Conservation (phyloP, 1,284 basidiomycete species). For the Irpex sp. region DNA sequence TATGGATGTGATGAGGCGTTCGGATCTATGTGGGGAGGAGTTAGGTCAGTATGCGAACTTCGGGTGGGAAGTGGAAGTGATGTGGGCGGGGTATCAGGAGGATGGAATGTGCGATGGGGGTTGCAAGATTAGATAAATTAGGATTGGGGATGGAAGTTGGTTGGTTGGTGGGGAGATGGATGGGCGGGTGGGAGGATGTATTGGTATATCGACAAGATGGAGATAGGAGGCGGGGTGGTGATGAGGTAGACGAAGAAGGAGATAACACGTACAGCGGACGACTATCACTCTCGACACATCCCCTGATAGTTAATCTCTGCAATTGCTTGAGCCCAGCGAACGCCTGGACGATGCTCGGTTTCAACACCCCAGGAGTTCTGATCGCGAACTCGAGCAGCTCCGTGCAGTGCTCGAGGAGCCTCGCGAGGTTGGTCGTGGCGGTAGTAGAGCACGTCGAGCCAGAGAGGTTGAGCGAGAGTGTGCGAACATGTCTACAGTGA, state of each 20-base stretch:
- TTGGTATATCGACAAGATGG: too few relatives aligned
- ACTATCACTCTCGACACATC: slow-evolving; percentile 46
- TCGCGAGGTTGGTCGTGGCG: slow-evolving; percentile 43
- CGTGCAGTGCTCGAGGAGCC: slow-evolving; percentile 47
- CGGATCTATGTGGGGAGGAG: slow-evolving; percentile 45
- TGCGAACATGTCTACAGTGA: slow-evolving; percentile 51
- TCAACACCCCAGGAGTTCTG: slow-evolving; percentile 48
- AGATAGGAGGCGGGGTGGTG: not conserved
- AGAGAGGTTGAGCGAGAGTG: slow-evolving; percentile 49
- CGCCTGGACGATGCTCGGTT: slow-evolving; percentile 45
- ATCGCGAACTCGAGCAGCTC: slow-evolving; percentile 49
- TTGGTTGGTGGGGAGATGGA: too few relatives aligned
- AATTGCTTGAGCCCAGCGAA: slow-evolving; percentile 46
- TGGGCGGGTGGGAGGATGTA: too few relatives aligned
- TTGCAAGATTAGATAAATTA: too few relatives aligned
- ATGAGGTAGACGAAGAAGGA: not conserved
- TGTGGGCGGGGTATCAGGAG: too few relatives aligned
- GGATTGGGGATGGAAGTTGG: too few relatives aligned
- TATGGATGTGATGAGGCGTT: slow-evolving; percentile 63
- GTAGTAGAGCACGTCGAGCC: slow-evolving; percentile 10
- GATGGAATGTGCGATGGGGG: too few relatives aligned
- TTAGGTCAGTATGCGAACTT: slow-evolving; percentile 16
- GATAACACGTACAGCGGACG: slow-evolving; percentile 51
- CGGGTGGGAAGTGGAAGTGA: not conserved
- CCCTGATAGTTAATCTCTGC: slow-evolving; percentile 48